These are phyloP conservation scores for Cynara cardunculus DNA, from an alignment of 129 eudicot genomes.

Conservation along the genomic window DNA sequence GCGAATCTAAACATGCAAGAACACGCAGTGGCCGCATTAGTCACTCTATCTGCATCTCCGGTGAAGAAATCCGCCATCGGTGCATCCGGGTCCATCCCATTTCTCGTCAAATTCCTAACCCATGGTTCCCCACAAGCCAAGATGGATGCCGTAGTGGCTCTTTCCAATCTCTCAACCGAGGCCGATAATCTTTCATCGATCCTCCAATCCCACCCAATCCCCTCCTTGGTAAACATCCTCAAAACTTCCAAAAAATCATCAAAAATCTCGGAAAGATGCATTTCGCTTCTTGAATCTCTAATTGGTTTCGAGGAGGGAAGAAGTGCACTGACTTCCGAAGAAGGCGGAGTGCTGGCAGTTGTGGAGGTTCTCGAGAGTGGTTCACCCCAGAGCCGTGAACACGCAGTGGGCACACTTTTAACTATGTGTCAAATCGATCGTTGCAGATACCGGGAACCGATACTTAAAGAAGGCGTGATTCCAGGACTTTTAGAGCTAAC, in stretches of 20 bases:
- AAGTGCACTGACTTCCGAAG: slow-evolving; percentile 46
- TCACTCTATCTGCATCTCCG: slow-evolving; percentile 89
- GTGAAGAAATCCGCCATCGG: slow-evolving; percentile 63
- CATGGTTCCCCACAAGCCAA: slow-evolving; percentile 65
- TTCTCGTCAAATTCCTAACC: slow-evolving; percentile 50
- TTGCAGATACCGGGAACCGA: slow-evolving; percentile 71
- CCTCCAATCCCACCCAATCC: slow-evolving; percentile 63
- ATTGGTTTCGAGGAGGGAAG: slow-evolving; percentile 60
- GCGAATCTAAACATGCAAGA: slow-evolving; percentile 56
- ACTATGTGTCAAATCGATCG: slow-evolving; percentile 77
- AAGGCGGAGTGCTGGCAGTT: slow-evolving; percentile 88
- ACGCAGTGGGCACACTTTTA: slow-evolving; percentile 84
- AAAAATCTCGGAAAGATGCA: slow-evolving; percentile 65
- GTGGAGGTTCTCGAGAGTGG: slow-evolving; percentile 90
- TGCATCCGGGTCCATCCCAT: slow-evolving; percentile 76
- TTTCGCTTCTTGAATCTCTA: slow-evolving; percentile 67
- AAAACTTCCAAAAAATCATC: slow-evolving; percentile 64
- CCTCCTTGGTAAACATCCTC: slow-evolving; percentile 54
- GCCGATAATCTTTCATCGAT: slow-evolving; percentile 46
- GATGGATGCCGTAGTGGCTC: slow-evolving; percentile 76
- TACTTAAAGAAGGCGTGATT: slow-evolving; percentile 92
- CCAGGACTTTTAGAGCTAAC: slow-evolving; percentile 97
- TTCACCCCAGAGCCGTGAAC: slow-evolving; percentile 79
- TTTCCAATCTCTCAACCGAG: slow-evolving; percentile 82
- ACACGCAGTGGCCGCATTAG: slow-evolving; percentile 76